A percentile compares a stretch with the other conserved stretches of the same genome.
Evolutionary conservation across 2,329 filamentous ascomycete species (phyloP).

Genomic region (Talaromyces sp.): DNA sequence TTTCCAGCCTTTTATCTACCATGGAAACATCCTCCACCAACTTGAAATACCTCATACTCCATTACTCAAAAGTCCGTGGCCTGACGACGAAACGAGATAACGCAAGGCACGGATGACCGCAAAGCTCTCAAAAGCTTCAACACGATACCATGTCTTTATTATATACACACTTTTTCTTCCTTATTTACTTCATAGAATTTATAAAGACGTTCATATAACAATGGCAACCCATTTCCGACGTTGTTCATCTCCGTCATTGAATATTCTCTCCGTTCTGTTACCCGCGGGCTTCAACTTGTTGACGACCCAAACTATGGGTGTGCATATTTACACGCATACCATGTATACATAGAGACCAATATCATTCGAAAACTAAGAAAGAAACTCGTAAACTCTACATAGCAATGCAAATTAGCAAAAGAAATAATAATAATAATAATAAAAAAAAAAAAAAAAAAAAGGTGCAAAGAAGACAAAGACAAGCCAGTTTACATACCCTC

Average conservation of each 20-base stretch:
- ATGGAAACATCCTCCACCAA: not conserved
- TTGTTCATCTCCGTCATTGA: too few species aligned
- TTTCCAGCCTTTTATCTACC: not conserved
- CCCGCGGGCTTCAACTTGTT: not conserved
- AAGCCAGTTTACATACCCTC: slow-evolving; percentile 43
- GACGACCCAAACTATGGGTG: not conserved
- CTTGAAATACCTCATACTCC: not conserved
- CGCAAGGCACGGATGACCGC: slow-evolving; percentile 19
- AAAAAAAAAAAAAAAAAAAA: slow-evolving; percentile 4
- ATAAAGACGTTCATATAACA: slow-evolving; percentile 12
- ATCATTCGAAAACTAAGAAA: not conserved
- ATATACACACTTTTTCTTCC: slow-evolving; percentile 14
- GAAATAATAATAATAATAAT: too few species aligned
- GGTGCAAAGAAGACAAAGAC: slow-evolving; percentile 1
- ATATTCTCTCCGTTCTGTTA: too few species aligned
- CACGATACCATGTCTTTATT: slow-evolving; percentile 26
- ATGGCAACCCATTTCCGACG: too few species aligned
- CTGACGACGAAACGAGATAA: slow-evolving; percentile 27
- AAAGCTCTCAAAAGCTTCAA: slow-evolving; percentile 7
- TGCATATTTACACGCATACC: not conserved
- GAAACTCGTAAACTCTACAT: not conserved
- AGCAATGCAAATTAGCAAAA: not conserved
- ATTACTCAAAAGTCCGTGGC: slow-evolving; percentile 6
- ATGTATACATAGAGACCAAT: not conserved
- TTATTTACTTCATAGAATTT: slow-evolving; percentile 17